These are phyloP conservation scores for Wickerhamiella infanticola DNA, from an alignment of 1,139 yeast species.

Conservation along the genomic window DNA sequence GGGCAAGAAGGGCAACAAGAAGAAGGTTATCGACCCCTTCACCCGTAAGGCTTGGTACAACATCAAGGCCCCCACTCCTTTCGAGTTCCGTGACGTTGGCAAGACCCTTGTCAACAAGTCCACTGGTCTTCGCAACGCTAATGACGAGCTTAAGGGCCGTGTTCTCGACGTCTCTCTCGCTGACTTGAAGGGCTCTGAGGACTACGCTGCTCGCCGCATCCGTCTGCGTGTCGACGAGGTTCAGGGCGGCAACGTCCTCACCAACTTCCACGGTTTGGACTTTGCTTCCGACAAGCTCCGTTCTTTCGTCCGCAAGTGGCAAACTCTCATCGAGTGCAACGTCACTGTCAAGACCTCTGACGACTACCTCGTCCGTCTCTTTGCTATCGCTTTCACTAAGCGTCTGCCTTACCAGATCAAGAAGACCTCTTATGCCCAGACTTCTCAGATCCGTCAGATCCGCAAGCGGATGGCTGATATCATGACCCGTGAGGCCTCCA, in stretches of 20 bases:
- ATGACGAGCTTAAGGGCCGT: slow-evolving; percentile 85
- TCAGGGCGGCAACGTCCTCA: slow-evolving; percentile 80
- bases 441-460: slow-evolving; percentile 73
- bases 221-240: slow-evolving; percentile 86
- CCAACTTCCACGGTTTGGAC: slow-evolving; percentile 93
- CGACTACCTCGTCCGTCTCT: slow-evolving; percentile 77
- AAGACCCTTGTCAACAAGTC: slow-evolving; percentile 89
- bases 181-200: slow-evolving; percentile 85
- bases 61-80: slow-evolving; percentile 90
- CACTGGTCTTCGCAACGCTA: slow-evolving; percentile 83
- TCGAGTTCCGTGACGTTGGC: slow-evolving; percentile 88
- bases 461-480: slow-evolving; percentile 80
- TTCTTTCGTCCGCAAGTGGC: slow-evolving; percentile 89
- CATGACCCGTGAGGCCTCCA: slow-evolving; percentile 72
- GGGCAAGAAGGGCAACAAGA: slow-evolving; percentile 93
- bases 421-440: slow-evolving; percentile 84
- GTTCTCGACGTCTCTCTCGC: slow-evolving; percentile 76
- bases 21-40: slow-evolving; percentile 92
- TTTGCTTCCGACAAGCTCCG: slow-evolving; percentile 83
- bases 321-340: slow-evolving; percentile 78
- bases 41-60: slow-evolving; percentile 91
- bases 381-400: slow-evolving; percentile 87
- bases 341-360: slow-evolving; percentile 86
- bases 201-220: slow-evolving; percentile 80
- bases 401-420: slow-evolving; percentile 78